phyloP scores from a whole-genome alignment of 1,284 basidiomycete species.

The Marasmius sp. region DNA sequence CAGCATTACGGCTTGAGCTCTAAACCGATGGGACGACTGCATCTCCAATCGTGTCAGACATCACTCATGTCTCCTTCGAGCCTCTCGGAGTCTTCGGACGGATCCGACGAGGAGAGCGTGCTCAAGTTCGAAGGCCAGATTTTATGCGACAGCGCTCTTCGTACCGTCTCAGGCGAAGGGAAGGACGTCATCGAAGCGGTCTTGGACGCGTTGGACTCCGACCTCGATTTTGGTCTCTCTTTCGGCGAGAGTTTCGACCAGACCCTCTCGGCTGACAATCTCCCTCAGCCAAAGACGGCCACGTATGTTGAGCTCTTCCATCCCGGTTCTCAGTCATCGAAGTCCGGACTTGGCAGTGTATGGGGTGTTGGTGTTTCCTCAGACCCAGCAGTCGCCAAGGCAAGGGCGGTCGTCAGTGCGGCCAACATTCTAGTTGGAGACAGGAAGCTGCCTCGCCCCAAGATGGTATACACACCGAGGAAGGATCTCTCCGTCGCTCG shows the following conservation, averaged over 20 bases:
- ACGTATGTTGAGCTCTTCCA: slow-evolving; percentile 84
- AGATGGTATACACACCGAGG: slow-evolving; percentile 21
- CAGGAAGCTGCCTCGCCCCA: slow-evolving; percentile 40
- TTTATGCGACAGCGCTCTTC: slow-evolving; percentile 65
- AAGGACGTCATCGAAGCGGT: slow-evolving; percentile 87
- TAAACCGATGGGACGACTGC: slow-evolving; percentile 33
- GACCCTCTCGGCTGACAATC: slow-evolving; percentile 66
- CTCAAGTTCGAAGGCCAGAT: slow-evolving; percentile 73
- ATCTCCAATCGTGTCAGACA: slow-evolving; percentile 27
- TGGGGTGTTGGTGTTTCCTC: slow-evolving; percentile 90
- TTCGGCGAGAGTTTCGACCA: slow-evolving; percentile 85
- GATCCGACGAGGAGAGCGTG: slow-evolving; percentile 43
- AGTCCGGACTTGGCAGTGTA: slow-evolving; percentile 49
- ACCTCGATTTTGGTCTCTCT: slow-evolving; percentile 71
- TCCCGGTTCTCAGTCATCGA: slow-evolving; percentile 38
- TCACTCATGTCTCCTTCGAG: slow-evolving; percentile 28
- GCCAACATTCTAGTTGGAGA: slow-evolving; percentile 65
- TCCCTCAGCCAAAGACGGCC: slow-evolving; percentile 58
- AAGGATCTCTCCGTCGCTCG: slow-evolving; percentile 5
- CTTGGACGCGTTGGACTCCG: slow-evolving; percentile 71
- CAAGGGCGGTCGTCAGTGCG: slow-evolving; percentile 83
- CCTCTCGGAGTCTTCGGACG: slow-evolving; percentile 23
- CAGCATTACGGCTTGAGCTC: slow-evolving; percentile 70
- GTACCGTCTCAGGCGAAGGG: slow-evolving; percentile 75
- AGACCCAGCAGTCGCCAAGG: slow-evolving; percentile 79